These are phyloP conservation scores for Cutaneotrichosporon sp. DNA, from an alignment of 1,284 basidiomycete species.

Conservation along the genomic window DNA sequence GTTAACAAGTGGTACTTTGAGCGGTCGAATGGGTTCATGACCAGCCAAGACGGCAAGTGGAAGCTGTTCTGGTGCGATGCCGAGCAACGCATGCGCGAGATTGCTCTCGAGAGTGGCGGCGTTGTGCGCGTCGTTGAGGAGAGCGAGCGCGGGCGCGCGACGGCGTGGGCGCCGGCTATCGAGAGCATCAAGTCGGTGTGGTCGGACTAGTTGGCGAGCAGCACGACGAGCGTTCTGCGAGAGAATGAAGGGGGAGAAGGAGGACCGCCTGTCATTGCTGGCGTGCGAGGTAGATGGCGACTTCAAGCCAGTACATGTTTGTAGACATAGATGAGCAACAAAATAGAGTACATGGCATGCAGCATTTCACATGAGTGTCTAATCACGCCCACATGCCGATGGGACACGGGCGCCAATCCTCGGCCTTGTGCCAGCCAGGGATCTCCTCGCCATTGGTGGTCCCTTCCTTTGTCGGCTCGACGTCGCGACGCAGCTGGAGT, in stretches of 20 bases:
- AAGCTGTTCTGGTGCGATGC: conserved; percentile 98
- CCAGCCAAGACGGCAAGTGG: conserved; percentile 63
- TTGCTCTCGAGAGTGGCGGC: conserved; percentile 41
- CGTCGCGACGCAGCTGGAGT: conserved; percentile 7
- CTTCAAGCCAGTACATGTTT: not conserved
- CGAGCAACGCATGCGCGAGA: conserved; percentile 58
- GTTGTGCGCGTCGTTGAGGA: conserved; percentile 70
- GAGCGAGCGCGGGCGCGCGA: conserved; percentile 75
- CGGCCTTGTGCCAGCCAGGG: conserved; percentile 15
- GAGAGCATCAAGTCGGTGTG: conserved; percentile 62
- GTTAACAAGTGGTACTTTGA: conserved; percentile 99
- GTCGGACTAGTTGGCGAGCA: not conserved
- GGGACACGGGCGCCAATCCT: conserved; percentile 21
- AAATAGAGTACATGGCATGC: conserved; percentile 10
- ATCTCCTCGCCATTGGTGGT: conserved; percentile 4
- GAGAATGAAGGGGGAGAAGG: not conserved
- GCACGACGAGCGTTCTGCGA: not conserved
- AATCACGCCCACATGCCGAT: conserved; percentile 25
- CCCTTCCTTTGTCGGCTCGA: not conserved
- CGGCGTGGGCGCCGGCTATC: conserved; percentile 71
- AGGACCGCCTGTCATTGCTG: not conserved
- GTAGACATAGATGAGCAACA: not conserved
- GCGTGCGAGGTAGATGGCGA: not conserved
- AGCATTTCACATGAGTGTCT: not conserved
- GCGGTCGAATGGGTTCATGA: conserved; percentile 82